Base-by-base conservation (phyloP, 2,329 filamentous ascomycete genomes). In the Pyrenophora seminiperda region DNA sequence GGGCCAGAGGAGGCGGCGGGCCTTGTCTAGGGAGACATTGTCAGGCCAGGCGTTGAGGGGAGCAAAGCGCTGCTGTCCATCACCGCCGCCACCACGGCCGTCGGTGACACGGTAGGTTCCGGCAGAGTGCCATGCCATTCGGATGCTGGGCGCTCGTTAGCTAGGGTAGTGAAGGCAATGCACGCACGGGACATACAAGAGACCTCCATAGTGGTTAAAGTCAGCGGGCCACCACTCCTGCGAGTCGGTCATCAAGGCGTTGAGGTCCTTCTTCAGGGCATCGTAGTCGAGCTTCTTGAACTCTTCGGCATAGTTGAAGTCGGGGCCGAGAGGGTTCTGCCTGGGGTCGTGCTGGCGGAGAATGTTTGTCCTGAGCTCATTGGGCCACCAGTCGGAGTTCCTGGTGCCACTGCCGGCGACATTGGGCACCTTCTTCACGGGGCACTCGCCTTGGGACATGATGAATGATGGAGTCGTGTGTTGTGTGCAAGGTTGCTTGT, bases 201-300 rank as follows among this genome's bases (percentile, higher is more conserved):
- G 81, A 72, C 88, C 88, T 59, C 88, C 88, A 63, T 91, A 92
- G 79, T 91, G 87, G 47, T 88, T 88, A 66, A 88, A 90, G 70
- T 92, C 89, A 24, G 89, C 89, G 1, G 89, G 89, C 89, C 89
- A 92, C 83, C 83, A 91, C 32, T 89, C 85, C 75, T 91, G 85
- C 2, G 87, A 91, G 70, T 90, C 84, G 42, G 88, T 91, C 85
- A 91, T 87, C 65, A 91, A 69, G 14, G 76, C 78, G n/a, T 77
- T 63, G 5, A 92, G 74, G 68, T 92, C 89, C 75, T 88, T 86
- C 83, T 91, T 91, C 61, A 91, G 73, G 19, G 75, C 86, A 53
- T 81, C 76, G 67, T 89, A 89, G 75, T 89, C 84, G 49, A 91
- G 78, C 63, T 75, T 83, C 76, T 88, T 86, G 79, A 91, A 91